phyloP scores from a whole-genome alignment of 352 stramenopile genomes.

The Pythium folliculosum region DNA sequence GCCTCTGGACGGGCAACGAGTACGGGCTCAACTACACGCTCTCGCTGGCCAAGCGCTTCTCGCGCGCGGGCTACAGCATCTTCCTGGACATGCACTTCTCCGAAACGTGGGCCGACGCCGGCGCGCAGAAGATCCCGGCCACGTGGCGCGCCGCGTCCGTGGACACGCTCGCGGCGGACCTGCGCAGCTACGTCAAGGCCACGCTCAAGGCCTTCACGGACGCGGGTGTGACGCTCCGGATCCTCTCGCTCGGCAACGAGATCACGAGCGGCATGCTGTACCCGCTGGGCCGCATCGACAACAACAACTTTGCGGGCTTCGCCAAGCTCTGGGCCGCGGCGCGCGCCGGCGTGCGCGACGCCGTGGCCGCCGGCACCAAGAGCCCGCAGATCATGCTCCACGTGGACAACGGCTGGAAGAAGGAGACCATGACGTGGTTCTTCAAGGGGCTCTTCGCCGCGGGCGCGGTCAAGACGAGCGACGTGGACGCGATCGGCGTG shows the following conservation, averaged over 20 bases:
- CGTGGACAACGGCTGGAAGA: constrained; percentile 18
- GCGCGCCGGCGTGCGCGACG: constrained; percentile 10
- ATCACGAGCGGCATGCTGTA: constrained; percentile 12
- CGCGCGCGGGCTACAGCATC: constrained; percentile 3
- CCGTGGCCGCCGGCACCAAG: constrained; percentile 5
- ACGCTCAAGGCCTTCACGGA: constrained; percentile 13
- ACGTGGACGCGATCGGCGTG: constrained; percentile 16
- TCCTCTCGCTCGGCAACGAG: constrained; percentile 17
- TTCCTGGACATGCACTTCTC: constrained; percentile 16
- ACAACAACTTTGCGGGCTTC: constrained; percentile 9
- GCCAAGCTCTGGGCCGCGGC: constrained; percentile 11
- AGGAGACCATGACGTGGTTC: constrained; percentile 14
- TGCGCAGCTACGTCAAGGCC: constrained; percentile 9
- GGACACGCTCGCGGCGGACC: not conserved
- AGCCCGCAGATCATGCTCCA: constrained; percentile 16
- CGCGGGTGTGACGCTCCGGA: constrained; percentile 3
- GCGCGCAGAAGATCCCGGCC: constrained; percentile 3
- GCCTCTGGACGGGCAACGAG: constrained; percentile 13
- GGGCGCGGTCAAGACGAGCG: constrained; percentile 3
- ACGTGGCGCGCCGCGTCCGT: constrained; percentile 1
- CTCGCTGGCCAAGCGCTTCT: constrained; percentile 14
- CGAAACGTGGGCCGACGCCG: constrained; percentile 11
- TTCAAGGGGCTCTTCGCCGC: constrained; percentile 9
- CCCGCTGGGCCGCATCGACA: constrained; percentile 11
- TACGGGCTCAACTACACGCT: constrained; percentile 16